A percentile compares a stretch with the other conserved stretches of the same genome.
Evolutionary conservation across 495 filamentous ascomycete species (phyloP).

Genomic region (Talaromyces thailandensis): DNA sequence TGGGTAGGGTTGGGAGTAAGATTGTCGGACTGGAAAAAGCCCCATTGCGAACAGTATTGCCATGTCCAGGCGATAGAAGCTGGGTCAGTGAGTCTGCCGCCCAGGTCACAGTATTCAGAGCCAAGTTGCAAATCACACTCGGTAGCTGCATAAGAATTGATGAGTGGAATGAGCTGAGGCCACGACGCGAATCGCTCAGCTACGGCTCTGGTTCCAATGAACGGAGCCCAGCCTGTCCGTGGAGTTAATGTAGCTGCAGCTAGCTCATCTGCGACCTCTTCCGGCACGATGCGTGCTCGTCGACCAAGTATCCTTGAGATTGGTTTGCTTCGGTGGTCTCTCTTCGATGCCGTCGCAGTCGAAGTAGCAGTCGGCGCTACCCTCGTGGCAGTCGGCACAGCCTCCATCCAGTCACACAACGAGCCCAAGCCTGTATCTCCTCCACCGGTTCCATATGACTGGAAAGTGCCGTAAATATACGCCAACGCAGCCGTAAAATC

Average conservation of each 20-base stretch:
- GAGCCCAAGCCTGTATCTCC: conserved; percentile 24
- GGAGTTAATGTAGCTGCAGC: neutral
- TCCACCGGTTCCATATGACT: conserved; percentile 39
- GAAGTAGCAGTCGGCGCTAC: conserved; percentile 7
- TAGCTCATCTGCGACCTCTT: neutral
- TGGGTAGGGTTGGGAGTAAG: conserved; percentile 22
- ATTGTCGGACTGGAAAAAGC: conserved; percentile 47
- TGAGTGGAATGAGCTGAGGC: conserved; percentile 27
- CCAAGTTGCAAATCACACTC: neutral
- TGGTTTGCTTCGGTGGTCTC: neutral
- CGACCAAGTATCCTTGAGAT: neutral
- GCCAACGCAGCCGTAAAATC: conserved; percentile 38
- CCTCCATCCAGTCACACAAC: conserved; percentile 41
- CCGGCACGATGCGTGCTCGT: conserved; percentile 8
- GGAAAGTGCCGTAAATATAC: conserved; percentile 33
- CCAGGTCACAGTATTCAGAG: conserved; percentile 37
- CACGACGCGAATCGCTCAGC: conserved; percentile 39
- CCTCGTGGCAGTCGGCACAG: conserved; percentile 13
- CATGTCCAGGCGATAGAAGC: conserved; percentile 45
- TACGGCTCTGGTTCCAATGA: conserved; percentile 29
- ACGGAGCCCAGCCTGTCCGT: conserved; percentile 27
- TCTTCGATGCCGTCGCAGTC: neutral
- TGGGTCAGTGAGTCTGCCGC: conserved; percentile 23
- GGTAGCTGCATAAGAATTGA: conserved; percentile 26
- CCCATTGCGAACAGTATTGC: conserved; percentile 55